Evolutionary conservation across 257 asterid genomes (phyloP).

Genomic region (Solanum rostratum): DNA sequence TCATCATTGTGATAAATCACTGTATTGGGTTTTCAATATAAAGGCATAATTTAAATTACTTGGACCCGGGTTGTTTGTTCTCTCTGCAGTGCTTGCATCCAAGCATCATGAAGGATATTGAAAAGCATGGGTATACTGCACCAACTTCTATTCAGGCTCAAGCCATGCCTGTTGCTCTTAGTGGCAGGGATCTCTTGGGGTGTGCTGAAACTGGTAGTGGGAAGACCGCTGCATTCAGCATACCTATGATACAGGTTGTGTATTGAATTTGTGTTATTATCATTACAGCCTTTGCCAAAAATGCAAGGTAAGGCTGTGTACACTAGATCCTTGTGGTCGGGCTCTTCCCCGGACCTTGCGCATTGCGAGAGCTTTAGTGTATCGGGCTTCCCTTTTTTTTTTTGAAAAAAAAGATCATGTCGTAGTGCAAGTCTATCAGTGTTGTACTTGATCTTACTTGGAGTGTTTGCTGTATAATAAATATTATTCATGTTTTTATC

Average conservation of each 20-base stretch:
- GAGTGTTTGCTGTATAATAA: background rate
- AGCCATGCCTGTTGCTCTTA: slow-evolving; percentile 86
- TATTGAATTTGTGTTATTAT: slow-evolving; percentile 2
- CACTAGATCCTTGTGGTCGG: too few species aligned
- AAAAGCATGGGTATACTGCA: slow-evolving; percentile 64
- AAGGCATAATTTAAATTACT: background rate
- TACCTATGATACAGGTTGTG: slow-evolving; percentile 83
- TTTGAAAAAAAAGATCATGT: background rate
- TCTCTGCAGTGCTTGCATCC: slow-evolving; percentile 54
- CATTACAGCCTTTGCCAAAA: background rate
- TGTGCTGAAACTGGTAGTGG: slow-evolving; percentile 96
- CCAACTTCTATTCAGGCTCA: slow-evolving; percentile 92
- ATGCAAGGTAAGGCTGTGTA: too few species aligned
- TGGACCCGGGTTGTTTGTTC: background rate
- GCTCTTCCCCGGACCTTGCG: too few species aligned
- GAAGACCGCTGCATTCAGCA: slow-evolving; percentile 75
- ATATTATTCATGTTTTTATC: background rate
- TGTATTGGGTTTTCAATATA: background rate
- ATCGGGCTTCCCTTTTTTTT: too few species aligned
- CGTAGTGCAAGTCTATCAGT: background rate
- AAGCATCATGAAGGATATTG: slow-evolving; percentile 69
- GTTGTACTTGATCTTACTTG: background rate
- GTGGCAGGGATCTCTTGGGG: slow-evolving; percentile 84
- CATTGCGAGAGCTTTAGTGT: too few species aligned
- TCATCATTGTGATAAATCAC: background rate